Base-by-base conservation (phyloP, 257 asterid genomes). In the Gentiana macrophylla region DNA sequence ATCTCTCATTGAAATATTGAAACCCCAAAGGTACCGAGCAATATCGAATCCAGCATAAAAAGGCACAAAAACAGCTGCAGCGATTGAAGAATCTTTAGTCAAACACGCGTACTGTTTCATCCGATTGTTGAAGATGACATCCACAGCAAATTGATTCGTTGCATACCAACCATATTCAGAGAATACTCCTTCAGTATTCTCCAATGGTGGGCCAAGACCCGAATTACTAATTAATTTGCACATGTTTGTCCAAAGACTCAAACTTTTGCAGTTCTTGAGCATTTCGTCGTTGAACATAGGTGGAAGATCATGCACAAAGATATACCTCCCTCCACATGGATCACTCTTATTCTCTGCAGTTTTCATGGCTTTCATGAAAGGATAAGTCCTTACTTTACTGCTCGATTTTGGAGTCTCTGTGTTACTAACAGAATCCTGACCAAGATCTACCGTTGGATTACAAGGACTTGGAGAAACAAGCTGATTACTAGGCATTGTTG, bases 11-110 rank as follows among this genome's bases (percentile, higher is more conserved):
- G 95, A 70, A 11, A 68, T 62, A 55, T 85, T 83, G 58, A 72
- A 78, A 38, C 94, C 97, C 97, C 97, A 89, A 24, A 89, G 91
- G 60, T 77, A 79, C 61, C 97, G 72, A 2, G 95, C 83, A 56
- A 85, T 73, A 34, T 89, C 97, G 35, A 89, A 83, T 1, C 97
- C 97, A 2, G 97, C 97, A 57, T 77, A 89, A 47, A 78, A 78
- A 1, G 84, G 84, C 37, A 78, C 84, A 59, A 74, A 78, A n/a
- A 78, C 60, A 2, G 84, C 84, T 4, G 80, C 80, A 34, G 84
- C 84, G 0, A 78, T 62, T 33, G 84, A 71, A 1, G 80, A 78
- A 74, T 78, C 76, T 1, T 58, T 59, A 0, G 84, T 74, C 66
- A 78, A 58, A 55, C 84, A 78, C 11, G 71, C 68, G 8, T 78